Conservation (phyloP, 2,329 filamentous ascomycete genomes). For the Xylariaceae sp. region DNA sequence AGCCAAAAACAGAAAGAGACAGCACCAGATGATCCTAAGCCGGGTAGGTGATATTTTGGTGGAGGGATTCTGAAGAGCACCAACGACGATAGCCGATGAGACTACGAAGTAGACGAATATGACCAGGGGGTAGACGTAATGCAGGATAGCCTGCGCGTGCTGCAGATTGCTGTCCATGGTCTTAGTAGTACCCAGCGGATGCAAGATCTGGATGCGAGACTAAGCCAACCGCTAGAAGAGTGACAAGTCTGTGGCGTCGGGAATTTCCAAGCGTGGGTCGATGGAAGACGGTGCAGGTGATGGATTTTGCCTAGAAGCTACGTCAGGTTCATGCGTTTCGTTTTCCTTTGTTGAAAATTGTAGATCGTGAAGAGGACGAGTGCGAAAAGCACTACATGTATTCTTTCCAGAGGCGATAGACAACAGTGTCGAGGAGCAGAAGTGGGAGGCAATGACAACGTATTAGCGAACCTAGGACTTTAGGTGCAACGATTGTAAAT, state of each 20-base stretch:
- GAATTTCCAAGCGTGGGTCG: not conserved
- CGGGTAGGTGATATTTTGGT: conserved; percentile 46
- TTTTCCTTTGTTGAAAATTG: not conserved
- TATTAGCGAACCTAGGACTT: no score
- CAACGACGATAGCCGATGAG: conserved; percentile 57
- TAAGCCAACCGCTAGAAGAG: conserved; percentile 5
- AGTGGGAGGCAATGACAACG: no score
- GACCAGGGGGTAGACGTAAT: conserved; percentile 63
- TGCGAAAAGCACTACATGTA: no score
- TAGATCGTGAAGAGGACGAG: no score
- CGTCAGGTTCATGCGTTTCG: conserved; percentile 8
- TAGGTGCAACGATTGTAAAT: no score
- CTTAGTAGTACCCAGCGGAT: conserved; percentile 9
- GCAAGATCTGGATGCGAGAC: not conserved
- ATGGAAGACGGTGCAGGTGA: conserved; percentile 4
- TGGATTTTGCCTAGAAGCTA: conserved; percentile 14
- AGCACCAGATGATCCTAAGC: conserved; percentile 50
- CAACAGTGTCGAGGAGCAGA: no score
- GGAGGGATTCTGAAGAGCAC: conserved; percentile 56
- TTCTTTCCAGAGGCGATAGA: no score
- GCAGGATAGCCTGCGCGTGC: conserved; percentile 51
- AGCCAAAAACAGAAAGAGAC: conserved; percentile 51
- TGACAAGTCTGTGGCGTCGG: conserved; percentile 1
- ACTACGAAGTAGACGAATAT: conserved; percentile 64
- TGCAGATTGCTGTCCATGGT: conserved; percentile 24